phyloP scores from a whole-genome alignment of 2,329 filamentous ascomycete species.

The Simplicillium sp. region DNA sequence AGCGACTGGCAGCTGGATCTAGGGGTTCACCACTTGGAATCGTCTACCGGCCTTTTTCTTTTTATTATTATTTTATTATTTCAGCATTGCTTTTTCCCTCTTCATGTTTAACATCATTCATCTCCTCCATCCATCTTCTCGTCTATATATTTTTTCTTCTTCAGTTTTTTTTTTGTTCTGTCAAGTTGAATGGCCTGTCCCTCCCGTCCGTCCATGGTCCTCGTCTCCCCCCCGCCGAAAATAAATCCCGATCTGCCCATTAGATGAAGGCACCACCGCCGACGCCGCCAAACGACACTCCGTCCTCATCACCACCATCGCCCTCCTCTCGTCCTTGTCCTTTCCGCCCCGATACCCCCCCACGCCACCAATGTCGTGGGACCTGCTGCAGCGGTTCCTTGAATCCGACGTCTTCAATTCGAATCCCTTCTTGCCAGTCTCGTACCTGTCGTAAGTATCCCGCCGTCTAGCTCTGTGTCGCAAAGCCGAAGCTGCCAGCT shows the following conservation, averaged over 20 bases:
- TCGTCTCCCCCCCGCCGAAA: neutral
- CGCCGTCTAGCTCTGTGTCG: neutral
- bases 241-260: neutral
- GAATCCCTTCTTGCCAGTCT: slow-evolving; percentile 80
- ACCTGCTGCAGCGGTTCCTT: slow-evolving; percentile 82
- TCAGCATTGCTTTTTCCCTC: too few species aligned
- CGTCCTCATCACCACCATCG: neutral
- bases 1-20: too few species aligned
- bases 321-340: neutral
- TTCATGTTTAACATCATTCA: too few species aligned
- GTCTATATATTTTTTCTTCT: too few species aligned
- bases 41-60: too few species aligned
- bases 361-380: slow-evolving; percentile 59
- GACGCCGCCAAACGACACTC: neutral
- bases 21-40: too few species aligned
- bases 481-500: neutral
- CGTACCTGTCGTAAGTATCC: slow-evolving; percentile 69
- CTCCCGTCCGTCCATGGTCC: neutral
- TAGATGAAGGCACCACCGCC: neutral
- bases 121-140: too few species aligned
- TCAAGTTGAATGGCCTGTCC: too few species aligned
- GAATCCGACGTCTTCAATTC: slow-evolving; percentile 92
- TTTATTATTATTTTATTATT: too few species aligned
- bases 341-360: slow-evolving; percentile 8
- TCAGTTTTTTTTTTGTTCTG: too few species aligned